Percentiles rank a stretch among this genome's conserved stretches.
Evolutionary conservation across 179 eudicot genomes (phyloP).

Genomic region (Spergularia azorica): DNA sequence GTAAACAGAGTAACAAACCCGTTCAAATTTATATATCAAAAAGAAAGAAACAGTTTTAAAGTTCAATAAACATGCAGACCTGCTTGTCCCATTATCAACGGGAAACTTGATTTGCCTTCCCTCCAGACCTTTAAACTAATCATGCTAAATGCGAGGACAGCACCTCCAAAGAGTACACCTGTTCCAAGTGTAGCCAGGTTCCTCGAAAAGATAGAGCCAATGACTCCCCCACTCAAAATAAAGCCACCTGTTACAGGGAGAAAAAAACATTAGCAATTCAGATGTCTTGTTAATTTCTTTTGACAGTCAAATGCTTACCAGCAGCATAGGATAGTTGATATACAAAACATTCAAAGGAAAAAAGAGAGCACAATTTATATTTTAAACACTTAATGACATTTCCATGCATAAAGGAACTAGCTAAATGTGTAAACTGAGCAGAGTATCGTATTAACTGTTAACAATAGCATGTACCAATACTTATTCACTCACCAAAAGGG

Average conservation of each 20-base stretch:
- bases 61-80: slow-evolving; percentile 41
- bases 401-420: not conserved
- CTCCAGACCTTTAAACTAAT: slow-evolving; percentile 80
- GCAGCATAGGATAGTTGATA: too few species aligned
- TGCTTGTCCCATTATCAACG: slow-evolving; percentile 85
- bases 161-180: slow-evolving; percentile 72
- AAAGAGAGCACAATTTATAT: too few species aligned
- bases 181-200: slow-evolving; percentile 51
- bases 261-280: slow-evolving; percentile 6
- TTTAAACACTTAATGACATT: not conserved
- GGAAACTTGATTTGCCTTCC: slow-evolving; percentile 75
- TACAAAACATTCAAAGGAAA: too few species aligned
- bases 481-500: slow-evolving; percentile 64
- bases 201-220: slow-evolving; percentile 69
- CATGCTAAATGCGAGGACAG: slow-evolving; percentile 68
- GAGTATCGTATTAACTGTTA: not conserved
- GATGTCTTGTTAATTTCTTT: not conserved
- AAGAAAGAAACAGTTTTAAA: not conserved
- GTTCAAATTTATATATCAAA: not conserved
- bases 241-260: slow-evolving; percentile 57
- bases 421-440: not conserved
- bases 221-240: slow-evolving; percentile 63
- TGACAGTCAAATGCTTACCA: not conserved
- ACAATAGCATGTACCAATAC: not conserved
- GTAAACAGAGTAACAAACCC: not conserved